Evolutionary conservation across 495 filamentous ascomycete genomes (phyloP).

Genomic region (Physcia stellaris): DNA sequence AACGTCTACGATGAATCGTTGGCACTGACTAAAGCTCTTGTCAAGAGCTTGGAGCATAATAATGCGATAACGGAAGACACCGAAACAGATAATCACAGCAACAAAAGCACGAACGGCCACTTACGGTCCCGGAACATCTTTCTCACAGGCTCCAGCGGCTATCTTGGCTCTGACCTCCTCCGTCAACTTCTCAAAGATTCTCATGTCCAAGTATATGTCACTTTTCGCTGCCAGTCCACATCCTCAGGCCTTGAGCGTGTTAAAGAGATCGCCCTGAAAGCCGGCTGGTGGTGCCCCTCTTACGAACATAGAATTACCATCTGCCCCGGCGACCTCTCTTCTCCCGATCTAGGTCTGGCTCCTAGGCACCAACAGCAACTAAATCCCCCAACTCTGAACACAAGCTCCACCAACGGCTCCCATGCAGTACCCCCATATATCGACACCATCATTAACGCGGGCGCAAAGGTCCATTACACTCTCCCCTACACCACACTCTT

Average conservation of each 20-base stretch:
- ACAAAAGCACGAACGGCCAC: background rate
- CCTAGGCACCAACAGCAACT: constrained; percentile 11
- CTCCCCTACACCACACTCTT: constrained; percentile 25
- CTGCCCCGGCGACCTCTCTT: constrained; percentile 21
- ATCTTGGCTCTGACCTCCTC: constrained; percentile 20
- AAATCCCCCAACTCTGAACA: background rate
- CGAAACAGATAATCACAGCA: background rate
- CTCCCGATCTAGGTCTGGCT: constrained; percentile 15
- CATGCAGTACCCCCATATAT: constrained; percentile 25
- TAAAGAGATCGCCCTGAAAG: constrained; percentile 7
- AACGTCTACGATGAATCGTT: background rate
- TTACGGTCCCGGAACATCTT: constrained; percentile 9
- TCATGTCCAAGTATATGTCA: constrained; percentile 14
- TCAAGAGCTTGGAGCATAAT: no score
- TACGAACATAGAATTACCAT: constrained; percentile 11
- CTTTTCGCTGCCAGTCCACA: constrained; percentile 12
- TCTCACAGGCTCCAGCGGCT: constrained; percentile 21
- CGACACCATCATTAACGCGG: constrained; percentile 65
- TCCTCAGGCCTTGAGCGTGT: constrained; percentile 15
- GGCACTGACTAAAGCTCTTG: background rate
- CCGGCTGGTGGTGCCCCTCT: constrained; percentile 12
- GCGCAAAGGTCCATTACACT: constrained; percentile 40
- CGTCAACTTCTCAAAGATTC: constrained; percentile 10
- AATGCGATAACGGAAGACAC: no score
- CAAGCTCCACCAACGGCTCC: no score